phyloP scores from a whole-genome alignment of 1,139 yeast species.

The Lodderomyces parapsilosis region DNA sequence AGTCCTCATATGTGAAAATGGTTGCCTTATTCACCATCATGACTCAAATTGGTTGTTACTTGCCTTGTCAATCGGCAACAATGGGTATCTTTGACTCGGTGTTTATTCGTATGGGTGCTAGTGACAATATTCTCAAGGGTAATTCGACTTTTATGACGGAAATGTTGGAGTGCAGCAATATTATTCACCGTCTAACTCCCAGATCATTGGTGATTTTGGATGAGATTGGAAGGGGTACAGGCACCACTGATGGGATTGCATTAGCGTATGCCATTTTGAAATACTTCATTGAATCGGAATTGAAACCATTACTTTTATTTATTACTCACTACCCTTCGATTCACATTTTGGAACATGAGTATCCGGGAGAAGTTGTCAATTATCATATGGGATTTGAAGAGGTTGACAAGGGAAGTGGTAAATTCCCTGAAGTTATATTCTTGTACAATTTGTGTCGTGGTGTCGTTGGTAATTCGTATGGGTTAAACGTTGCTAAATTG shows the following conservation, averaged over 20 bases:
- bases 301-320: conserved; percentile 63
- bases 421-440: conserved; percentile 50
- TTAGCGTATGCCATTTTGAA: conserved; percentile 77
- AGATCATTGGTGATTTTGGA: conserved; percentile 70
- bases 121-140: conserved; percentile 65
- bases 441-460: conserved; percentile 63
- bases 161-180: conserved; percentile 61
- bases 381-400: conserved; percentile 77
- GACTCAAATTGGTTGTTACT: conserved; percentile 51
- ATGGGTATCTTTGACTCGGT: conserved; percentile 63
- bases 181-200: conserved; percentile 43
- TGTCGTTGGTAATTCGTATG: conserved; percentile 65
- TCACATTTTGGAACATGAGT: conserved; percentile 47
- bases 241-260: conserved; percentile 86
- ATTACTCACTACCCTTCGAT: conserved; percentile 88
- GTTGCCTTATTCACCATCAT: conserved; percentile 57
- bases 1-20: conserved; percentile 67
- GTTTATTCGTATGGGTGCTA: conserved; percentile 67
- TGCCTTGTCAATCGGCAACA: conserved; percentile 41
- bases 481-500: conserved; percentile 73
- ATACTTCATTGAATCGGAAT: conserved; percentile 49
- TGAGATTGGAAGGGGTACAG: conserved; percentile 87
- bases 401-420: conserved; percentile 25
- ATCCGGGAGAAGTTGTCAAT: conserved; percentile 46
- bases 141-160: conserved; percentile 79